These are phyloP conservation scores for Xylaria digitata DNA, from an alignment of 2,329 filamentous ascomycete species.

Conservation along the genomic window DNA sequence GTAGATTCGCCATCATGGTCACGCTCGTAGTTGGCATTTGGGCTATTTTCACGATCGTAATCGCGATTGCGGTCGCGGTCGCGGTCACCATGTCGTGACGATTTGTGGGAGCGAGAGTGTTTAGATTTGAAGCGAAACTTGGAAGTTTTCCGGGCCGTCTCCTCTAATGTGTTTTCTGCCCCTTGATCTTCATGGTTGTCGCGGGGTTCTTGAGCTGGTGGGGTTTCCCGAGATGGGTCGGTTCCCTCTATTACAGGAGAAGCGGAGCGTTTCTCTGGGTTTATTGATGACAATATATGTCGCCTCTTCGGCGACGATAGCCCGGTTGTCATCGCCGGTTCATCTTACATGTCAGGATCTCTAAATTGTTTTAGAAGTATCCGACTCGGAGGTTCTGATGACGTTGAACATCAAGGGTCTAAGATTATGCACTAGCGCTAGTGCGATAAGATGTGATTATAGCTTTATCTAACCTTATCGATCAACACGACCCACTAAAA, in stretches of 20 bases:
- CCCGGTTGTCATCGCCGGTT: conserved; percentile 45
- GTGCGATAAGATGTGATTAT: conserved; percentile 19
- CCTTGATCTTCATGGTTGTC: conserved; percentile 35
- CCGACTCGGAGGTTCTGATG: conserved; percentile 23
- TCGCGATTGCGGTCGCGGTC: too few species aligned
- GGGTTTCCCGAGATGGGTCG: conserved; percentile 23
- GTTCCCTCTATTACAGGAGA: conserved; percentile 38
- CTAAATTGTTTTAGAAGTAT: neutral
- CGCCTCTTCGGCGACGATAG: conserved; percentile 50
- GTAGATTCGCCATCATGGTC: conserved; percentile 26
- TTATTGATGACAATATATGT: conserved; percentile 51
- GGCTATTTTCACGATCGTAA: conserved; percentile 31
- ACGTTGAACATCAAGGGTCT: conserved; percentile 30
- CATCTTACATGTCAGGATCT: conserved; percentile 38
- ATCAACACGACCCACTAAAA: neutral
- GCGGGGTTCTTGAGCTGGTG: conserved; percentile 33
- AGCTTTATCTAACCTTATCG: conserved; percentile 36
- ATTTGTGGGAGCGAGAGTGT: conserved; percentile 44
- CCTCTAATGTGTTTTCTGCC: conserved; percentile 27
- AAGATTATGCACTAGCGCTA: neutral
- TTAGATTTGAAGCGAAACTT: conserved; percentile 59
- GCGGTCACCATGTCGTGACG: conserved; percentile 37
- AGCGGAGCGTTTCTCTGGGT: conserved; percentile 42
- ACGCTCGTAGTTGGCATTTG: conserved; percentile 16
- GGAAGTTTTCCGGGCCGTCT: conserved; percentile 44